Evolutionary conservation across 352 stramenopile genomes (phyloP).

Genomic region (Pythium sp.): DNA sequence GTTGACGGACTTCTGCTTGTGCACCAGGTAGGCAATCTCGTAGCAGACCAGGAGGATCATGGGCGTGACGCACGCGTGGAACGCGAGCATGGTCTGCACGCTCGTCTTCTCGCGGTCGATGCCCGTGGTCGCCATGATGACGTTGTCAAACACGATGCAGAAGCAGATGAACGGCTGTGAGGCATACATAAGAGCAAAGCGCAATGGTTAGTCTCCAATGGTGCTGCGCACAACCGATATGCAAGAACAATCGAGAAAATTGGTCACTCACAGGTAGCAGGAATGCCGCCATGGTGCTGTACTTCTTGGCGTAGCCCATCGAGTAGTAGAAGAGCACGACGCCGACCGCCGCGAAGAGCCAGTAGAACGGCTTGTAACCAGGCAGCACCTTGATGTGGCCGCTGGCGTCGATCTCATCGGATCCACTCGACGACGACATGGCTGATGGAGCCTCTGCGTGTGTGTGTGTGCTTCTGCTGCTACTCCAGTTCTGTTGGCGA

Average conservation of each 20-base stretch:
- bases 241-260: neutral
- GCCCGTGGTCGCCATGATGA: constrained; percentile 74
- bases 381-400: constrained; percentile 45
- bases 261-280: constrained; percentile 55
- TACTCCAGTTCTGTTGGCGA: neutral
- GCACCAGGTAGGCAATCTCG: constrained; percentile 87
- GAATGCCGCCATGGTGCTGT: constrained; percentile 69
- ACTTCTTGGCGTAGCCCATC: constrained; percentile 73
- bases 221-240: neutral
- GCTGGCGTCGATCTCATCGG: constrained; percentile 12
- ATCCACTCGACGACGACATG: constrained; percentile 7
- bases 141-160: constrained; percentile 77
- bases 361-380: constrained; percentile 63
- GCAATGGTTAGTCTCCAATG: constrained; percentile 5
- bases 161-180: constrained; percentile 77
- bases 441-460: neutral
- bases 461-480: neutral
- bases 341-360: constrained; percentile 54
- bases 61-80: constrained; percentile 80
- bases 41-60: constrained; percentile 88
- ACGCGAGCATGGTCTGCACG: constrained; percentile 74
- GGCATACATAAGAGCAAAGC: neutral
- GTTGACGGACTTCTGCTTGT: constrained; percentile 89
- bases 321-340: constrained; percentile 75
- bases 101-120: constrained; percentile 50